phyloP scores from a whole-genome alignment of 176 grass and related monocot genomes.

The Stipa capillata region DNA sequence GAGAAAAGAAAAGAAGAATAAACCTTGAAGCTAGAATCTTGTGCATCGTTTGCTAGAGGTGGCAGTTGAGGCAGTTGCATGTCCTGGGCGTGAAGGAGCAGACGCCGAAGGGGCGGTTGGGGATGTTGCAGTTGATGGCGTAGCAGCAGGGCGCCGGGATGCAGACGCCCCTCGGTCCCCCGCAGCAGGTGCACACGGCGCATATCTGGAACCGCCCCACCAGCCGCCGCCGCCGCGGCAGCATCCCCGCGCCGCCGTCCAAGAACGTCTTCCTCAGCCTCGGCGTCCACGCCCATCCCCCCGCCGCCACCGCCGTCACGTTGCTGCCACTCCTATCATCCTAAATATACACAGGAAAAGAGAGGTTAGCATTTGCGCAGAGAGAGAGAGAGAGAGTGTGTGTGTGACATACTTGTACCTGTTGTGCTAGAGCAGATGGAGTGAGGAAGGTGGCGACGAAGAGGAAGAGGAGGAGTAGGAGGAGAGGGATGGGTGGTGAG shows the following conservation, averaged over 20 bases:
- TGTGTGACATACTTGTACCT: not conserved
- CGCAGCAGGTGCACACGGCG: slow-evolving; percentile 80
- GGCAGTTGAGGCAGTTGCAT: slow-evolving; percentile 82
- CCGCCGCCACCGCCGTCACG: not conserved
- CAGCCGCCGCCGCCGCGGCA: slow-evolving; percentile 30
- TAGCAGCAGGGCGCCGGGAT: slow-evolving; percentile 81
- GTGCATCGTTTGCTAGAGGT: slow-evolving; percentile 29
- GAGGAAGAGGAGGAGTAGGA: not conserved
- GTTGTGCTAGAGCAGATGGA: not conserved
- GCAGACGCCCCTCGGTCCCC: slow-evolving; percentile 61
- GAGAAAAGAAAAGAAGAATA: not conserved
- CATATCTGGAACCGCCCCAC: slow-evolving; percentile 70
- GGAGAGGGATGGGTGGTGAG: not conserved
- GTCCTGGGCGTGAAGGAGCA: slow-evolving; percentile 71
- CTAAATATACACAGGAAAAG: not conserved
- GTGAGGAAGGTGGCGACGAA: not conserved
- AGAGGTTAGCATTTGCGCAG: not conserved
- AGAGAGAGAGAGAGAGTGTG: slow-evolving; percentile 5
- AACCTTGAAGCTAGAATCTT: too few species aligned
- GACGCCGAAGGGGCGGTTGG: too few species aligned
- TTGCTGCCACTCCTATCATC: not conserved
- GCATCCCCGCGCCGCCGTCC: slow-evolving; percentile 1
- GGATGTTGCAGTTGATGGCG: too few species aligned
- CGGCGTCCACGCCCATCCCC: slow-evolving; percentile 21
- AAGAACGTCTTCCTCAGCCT: slow-evolving; percentile 27